These are phyloP conservation scores for Fonsecaea monophora DNA, from an alignment of 2,329 filamentous ascomycete species.

Conservation along the genomic window DNA sequence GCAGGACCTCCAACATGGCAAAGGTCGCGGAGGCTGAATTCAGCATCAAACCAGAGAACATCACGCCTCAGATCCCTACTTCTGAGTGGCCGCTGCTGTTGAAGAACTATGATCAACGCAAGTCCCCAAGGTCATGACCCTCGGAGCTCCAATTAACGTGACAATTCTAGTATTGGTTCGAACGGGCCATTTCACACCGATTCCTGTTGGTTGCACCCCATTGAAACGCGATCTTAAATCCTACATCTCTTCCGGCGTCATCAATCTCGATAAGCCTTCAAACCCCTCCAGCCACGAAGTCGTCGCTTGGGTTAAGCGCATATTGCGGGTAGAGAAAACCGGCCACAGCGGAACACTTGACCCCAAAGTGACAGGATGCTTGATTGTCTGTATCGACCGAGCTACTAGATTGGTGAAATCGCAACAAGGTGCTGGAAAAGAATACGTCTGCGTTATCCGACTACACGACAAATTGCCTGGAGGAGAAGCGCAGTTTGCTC, in stretches of 20 bases:
- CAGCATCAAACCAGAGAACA: constrained; percentile 89
- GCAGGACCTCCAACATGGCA: constrained; percentile 33
- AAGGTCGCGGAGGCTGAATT: constrained; percentile 68
- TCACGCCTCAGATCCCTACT: constrained; percentile 78
- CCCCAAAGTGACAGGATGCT: constrained; percentile 94
- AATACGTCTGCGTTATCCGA: constrained; percentile 95
- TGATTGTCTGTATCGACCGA: constrained; percentile 95
- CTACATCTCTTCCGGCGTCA: constrained; percentile 96
- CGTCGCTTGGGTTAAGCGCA: constrained; percentile 98
- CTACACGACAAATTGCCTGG: constrained; percentile 95
- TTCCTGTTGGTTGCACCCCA: constrained; percentile 88
- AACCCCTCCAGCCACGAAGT: constrained; percentile 99
- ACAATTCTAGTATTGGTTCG: constrained; percentile 75
- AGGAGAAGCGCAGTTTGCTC: constrained; percentile 88
- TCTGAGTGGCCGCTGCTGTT: constrained; percentile 91
- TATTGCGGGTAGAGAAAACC: constrained; percentile 92
- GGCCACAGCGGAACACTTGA: constrained; percentile 98
- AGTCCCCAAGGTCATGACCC: constrained; percentile 48
- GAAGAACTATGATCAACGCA: constrained; percentile 94
- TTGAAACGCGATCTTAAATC: constrained; percentile 94
- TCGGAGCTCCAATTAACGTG: constrained; percentile 14
- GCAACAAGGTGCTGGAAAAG: constrained; percentile 98
- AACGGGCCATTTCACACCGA: constrained; percentile 96
- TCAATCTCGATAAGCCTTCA: constrained; percentile 96
- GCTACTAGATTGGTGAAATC: constrained; percentile 98